Percentiles rank a stretch among this genome's conserved stretches.
Conservation (phyloP, 2,329 filamentous ascomycete species). For the Trichoderma lentiforme region DNA sequence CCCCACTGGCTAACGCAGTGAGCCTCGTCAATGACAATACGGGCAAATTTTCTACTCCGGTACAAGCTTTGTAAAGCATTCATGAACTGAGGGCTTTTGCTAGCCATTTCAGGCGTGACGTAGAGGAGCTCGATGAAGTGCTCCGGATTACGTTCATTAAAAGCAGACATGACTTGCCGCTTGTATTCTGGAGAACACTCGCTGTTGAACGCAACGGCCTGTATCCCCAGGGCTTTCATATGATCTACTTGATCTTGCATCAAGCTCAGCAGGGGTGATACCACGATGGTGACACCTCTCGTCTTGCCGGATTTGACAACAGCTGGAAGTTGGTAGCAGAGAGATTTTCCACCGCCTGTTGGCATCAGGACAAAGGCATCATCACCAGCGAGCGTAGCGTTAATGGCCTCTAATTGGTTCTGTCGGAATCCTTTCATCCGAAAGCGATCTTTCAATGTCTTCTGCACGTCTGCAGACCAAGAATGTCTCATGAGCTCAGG, state of each 20-base stretch:
- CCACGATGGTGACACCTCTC: slow-evolving; percentile 81
- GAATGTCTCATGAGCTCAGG: slow-evolving; percentile 60
- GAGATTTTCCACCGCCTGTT: slow-evolving; percentile 91
- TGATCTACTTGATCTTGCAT: slow-evolving; percentile 97
- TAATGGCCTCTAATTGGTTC: slow-evolving; percentile 94
- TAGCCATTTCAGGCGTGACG: slow-evolving; percentile 95
- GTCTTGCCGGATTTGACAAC: slow-evolving; percentile 79
- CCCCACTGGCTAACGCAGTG: slow-evolving; percentile 99
- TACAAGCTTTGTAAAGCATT: slow-evolving; percentile 67
- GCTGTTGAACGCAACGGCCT: slow-evolving; percentile 78
- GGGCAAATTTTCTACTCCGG: slow-evolving; percentile 67
- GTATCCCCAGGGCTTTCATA: slow-evolving; percentile 68
- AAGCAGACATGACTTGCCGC: slow-evolving; percentile 60
- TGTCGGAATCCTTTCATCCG: slow-evolving; percentile 81
- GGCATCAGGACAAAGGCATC: slow-evolving; percentile 98
- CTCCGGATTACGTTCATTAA: slow-evolving; percentile 65
- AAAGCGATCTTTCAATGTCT: slow-evolving; percentile 78
- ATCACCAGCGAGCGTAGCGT: slow-evolving; percentile 80
- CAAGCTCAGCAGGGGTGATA: slow-evolving; percentile 90
- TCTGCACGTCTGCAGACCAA: slow-evolving; percentile 85
- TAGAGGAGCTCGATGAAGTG: slow-evolving; percentile 83
- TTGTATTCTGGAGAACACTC: slow-evolving; percentile 64
- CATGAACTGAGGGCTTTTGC: slow-evolving; percentile 69
- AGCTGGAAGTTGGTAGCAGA: slow-evolving; percentile 94
- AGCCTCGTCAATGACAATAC: slow-evolving; percentile 97